phyloP scores from a whole-genome alignment of 2,329 filamentous ascomycete genomes.

The Didymella segeticola region DNA sequence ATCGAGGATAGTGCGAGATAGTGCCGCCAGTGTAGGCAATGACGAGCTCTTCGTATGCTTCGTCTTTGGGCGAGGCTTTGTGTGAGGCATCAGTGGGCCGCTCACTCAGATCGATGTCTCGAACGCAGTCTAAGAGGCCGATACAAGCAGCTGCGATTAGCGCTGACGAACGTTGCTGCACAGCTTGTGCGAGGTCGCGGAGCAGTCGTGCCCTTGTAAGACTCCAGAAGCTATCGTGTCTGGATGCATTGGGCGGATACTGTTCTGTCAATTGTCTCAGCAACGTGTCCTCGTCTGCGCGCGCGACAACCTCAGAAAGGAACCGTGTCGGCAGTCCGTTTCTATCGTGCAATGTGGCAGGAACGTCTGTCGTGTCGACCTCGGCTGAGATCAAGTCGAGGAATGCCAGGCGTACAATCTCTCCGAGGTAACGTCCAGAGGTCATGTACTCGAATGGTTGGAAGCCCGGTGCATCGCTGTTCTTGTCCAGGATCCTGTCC shows the following conservation, averaged over 20 bases:
- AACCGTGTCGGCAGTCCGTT: conserved; percentile 76
- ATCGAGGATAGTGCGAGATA: conserved; percentile 80
- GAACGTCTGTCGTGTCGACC: conserved; percentile 54
- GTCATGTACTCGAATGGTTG: conserved; percentile 88
- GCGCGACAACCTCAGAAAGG: conserved; percentile 71
- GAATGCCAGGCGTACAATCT: conserved; percentile 75
- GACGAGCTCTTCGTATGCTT: conserved; percentile 64
- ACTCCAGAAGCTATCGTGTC: conserved; percentile 61
- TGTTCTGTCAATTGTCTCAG: conserved; percentile 55
- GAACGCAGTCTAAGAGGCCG: conserved; percentile 71
- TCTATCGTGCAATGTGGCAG: conserved; percentile 60
- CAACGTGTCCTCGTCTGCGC: conserved; percentile 39
- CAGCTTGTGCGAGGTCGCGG: conserved; percentile 71
- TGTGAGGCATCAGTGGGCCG: conserved; percentile 22
- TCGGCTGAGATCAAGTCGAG: conserved; percentile 61
- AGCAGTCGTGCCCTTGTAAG: conserved; percentile 64
- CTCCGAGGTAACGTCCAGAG: conserved; percentile 77
- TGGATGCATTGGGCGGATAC: conserved; percentile 58
- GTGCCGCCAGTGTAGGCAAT: conserved; percentile 83
- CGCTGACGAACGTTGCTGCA: conserved; percentile 75
- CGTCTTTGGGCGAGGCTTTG: no score
- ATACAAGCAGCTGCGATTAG: conserved; percentile 76
- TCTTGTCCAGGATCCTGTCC: conserved; percentile 71
- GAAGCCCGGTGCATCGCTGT: conserved; percentile 75
- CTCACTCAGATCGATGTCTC: conserved; percentile 61